phyloP scores from a whole-genome alignment of 163 green algal species.

The Trebouxia gelatinosa region DNA sequence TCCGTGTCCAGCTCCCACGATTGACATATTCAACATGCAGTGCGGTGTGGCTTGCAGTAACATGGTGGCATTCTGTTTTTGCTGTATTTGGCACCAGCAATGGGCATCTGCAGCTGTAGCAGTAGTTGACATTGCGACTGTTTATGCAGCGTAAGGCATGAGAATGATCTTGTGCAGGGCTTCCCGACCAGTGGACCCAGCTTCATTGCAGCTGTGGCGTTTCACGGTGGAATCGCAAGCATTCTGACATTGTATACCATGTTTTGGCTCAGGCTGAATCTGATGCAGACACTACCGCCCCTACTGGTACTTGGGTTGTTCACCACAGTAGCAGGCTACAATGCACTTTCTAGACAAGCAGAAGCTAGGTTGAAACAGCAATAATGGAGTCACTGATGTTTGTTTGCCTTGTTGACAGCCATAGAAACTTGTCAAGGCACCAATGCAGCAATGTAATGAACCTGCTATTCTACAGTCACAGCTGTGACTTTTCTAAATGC shows the following conservation, averaged over 20 bases:
- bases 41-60: not conserved
- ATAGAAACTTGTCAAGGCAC: too few relatives aligned
- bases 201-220: conserved; percentile 47
- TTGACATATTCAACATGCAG: not conserved
- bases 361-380: conserved; percentile 10
- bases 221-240: conserved; percentile 60
- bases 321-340: conserved; percentile 30
- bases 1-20: not conserved
- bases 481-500: too few relatives aligned
- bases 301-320: conserved; percentile 23
- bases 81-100: not conserved
- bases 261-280: conserved; percentile 67
- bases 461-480: too few relatives aligned
- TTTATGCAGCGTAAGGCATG: not conserved
- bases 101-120: not conserved
- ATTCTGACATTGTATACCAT: conserved; percentile 61
- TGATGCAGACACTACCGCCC: conserved; percentile 43
- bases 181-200: conserved; percentile 40
- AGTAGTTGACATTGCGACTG: not conserved
- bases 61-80: not conserved
- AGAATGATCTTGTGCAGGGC: conserved; percentile 43
- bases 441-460: too few relatives aligned
- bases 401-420: too few relatives aligned
- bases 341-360: conserved; percentile 8
- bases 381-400: not conserved